Evolutionary conservation across 768 basidiomycete genomes (phyloP), one percentile per base, ranked within the genome.

Genomic region (Coprinellus aureogranulatus): DNA sequence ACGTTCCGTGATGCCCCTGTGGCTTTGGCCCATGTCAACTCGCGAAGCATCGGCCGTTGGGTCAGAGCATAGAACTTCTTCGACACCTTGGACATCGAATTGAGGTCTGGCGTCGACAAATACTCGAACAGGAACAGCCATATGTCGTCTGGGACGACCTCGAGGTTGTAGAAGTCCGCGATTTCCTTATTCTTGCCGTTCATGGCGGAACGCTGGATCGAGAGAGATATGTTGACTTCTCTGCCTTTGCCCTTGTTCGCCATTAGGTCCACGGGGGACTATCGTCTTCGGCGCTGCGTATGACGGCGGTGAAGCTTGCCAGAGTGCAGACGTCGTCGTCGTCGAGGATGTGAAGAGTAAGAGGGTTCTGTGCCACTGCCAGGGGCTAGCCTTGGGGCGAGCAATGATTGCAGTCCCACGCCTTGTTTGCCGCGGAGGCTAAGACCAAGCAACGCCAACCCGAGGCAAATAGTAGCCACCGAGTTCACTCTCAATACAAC

Each of bases 91-190:
- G 66, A 60, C 10, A 72, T 49, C 11, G 54, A 31, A 2, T 64
- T 62, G 12, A 72, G 64, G 3, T 64, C 55, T 0, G 60, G 34
- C 2, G 70, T 66, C 1, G 61, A 44, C 12, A 69, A 52, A 11
- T 62, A 52, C 46, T 70, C 68, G 51, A 72, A 72, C 14, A 72
- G 60, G 23, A 64, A 62, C 14, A 72, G 67, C 68, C 69, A 72
- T n/a, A 72, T 60, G 51, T 72, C 70, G 48, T 69, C 70, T 3
- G 67, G 64, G 10, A 72, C 64, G 12, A 56, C 44, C 30, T 60
- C 55, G 34, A 64, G 54, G 59, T 54, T 52, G 57, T 50, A 31
- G 47, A 49, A 5, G 47, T 27, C 8, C 25, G 41, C 55, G 46
- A 49, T 25, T n/a, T 49, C 28, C 18, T n/a, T 28, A 20, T 16